Evolutionary conservation across 2,329 filamentous ascomycete species (phyloP).

Genomic region (Lachnellula willkommii): DNA sequence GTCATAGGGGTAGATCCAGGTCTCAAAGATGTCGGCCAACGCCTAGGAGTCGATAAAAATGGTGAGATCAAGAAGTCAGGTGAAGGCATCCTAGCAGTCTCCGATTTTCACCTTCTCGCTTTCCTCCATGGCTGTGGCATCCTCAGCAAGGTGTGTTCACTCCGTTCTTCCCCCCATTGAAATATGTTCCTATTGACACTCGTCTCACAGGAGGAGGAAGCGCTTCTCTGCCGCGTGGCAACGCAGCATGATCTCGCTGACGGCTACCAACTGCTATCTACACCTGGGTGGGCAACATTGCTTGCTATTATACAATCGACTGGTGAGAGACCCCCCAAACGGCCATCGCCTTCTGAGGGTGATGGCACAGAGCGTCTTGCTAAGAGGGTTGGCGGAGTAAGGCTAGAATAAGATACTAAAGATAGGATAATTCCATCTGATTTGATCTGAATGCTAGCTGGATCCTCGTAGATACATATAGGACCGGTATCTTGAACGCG

Average conservation of each 20-base stretch:
- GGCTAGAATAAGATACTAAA: constrained; percentile 32
- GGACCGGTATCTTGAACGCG: constrained; percentile 6
- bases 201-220: constrained; percentile 71
- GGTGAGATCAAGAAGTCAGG: constrained; percentile 53
- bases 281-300: constrained; percentile 88
- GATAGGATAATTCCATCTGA: constrained; percentile 3
- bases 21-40: constrained; percentile 58
- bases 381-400: constrained; percentile 63
- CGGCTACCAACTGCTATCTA: constrained; percentile 76
- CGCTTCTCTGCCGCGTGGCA: constrained; percentile 78
- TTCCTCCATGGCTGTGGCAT: constrained; percentile 78
- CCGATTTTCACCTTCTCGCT: constrained; percentile 91
- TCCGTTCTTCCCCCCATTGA: constrained; percentile 14
- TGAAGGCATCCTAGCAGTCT: constrained; percentile 63
- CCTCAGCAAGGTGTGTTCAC: constrained; percentile 67
- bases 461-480: constrained; percentile 23
- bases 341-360: constrained; percentile 37
- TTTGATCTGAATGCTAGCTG: constrained; percentile 14
- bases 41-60: constrained; percentile 55
- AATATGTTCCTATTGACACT: constrained; percentile 10
- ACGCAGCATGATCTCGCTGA: constrained; percentile 75
- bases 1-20: constrained; percentile 83
- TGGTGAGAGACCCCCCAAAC: constrained; percentile 92
- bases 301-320: constrained; percentile 90
- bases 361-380: constrained; percentile 42